Evolutionary conservation across 495 filamentous ascomycete genomes (phyloP), one percentile per base, ranked within the genome.

Genomic region (Penicillium turbatum): DNA sequence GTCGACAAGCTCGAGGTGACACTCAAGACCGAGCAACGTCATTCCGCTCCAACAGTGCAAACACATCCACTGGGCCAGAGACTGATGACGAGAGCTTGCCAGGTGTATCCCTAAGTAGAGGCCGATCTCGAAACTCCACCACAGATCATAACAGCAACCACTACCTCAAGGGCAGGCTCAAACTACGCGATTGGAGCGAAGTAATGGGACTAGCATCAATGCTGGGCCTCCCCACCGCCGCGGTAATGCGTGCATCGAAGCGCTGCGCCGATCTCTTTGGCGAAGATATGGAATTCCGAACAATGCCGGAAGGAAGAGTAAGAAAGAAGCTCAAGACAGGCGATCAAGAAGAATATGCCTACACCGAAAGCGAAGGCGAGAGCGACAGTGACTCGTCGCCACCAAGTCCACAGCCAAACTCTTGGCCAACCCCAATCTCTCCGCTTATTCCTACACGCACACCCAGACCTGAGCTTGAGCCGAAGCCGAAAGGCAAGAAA

Each of bases 131-230:
- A n/a, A 35, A 48, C 34, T 50, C 52, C n/a, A 15, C 15, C 1
- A 10, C 26, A 12, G 32, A 35, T 13, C 34, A 19, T 2, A 31
- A 38, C 3, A 34, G 34, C 29, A 21, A n/a, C 32, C n/a, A 27
- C 19, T 24, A 30, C 21, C 9, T 16, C 17, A 60, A 55, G 49
- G 32, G 42, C 11, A 50, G 60, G 35, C 55, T 79, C 51, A 77
- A 70, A 3, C 68, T 83, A 5, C 81, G 88, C 2, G 87, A 92
- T 66, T 96, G 90, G 90, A 85, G 85, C 38, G 86, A 92, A 49
- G 79, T 93, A 1, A 65, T 95, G 29, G 86, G 87, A 8, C 70
- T 88, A 0, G 90, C 90, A 17, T 78, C 86, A 0, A 75, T 91
- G 53, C 79, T 75, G 1, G 88, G 86, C 0, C 86, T 88, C 64